phyloP scores from a whole-genome alignment of 768 basidiomycete genomes.

The Naganishia randhawae region DNA sequence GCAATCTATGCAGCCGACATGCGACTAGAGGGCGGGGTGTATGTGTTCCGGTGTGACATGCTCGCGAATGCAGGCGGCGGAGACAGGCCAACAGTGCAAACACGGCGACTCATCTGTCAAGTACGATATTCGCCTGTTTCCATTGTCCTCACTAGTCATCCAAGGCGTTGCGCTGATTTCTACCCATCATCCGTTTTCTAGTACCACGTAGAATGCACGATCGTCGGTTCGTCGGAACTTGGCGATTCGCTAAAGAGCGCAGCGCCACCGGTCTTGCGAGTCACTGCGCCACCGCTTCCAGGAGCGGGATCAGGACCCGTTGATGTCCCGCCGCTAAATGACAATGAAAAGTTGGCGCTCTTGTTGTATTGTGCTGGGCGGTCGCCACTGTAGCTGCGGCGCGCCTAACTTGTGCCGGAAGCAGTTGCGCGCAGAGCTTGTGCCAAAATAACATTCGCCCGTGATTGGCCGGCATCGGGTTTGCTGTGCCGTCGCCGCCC shows the following conservation, averaged over 20 bases:
- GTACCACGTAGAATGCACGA: background rate
- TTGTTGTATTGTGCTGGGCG: background rate
- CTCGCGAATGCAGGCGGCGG: background rate
- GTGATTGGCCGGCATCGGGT: no score
- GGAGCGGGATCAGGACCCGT: background rate
- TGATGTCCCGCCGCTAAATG: background rate
- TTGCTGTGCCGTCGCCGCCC: no score
- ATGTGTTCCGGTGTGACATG: background rate
- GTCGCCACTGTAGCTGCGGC: no score
- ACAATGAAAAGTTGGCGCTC: background rate
- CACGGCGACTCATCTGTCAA: background rate
- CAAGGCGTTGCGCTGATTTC: no score
- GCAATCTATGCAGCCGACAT: background rate
- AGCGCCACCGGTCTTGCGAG: background rate
- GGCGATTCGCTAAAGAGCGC: background rate
- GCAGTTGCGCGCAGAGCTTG: no score
- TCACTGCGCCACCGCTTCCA: background rate
- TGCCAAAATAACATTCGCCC: no score
- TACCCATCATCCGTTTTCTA: background rate
- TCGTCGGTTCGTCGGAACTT: background rate
- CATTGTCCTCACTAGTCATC: no score
- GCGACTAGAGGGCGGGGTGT: background rate
- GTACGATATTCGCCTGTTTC: no score
- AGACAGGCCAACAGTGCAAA: background rate
- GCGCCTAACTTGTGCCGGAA: no score